phyloP scores from a whole-genome alignment of 192 early-diverging fungal genomes.

The Umbelopsis ramanniana region DNA sequence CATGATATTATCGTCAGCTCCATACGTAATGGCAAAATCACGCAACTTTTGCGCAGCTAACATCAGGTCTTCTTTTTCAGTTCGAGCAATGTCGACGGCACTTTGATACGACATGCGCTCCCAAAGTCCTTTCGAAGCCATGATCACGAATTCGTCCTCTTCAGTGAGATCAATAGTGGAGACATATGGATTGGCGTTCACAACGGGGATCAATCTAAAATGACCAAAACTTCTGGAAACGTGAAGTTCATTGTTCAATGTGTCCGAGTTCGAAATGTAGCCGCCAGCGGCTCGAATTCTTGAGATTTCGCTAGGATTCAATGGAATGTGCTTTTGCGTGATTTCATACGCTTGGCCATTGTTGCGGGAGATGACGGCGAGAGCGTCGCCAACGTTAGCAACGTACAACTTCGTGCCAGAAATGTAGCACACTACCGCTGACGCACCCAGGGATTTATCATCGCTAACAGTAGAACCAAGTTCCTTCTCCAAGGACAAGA shows the following conservation, averaged over 20 bases:
- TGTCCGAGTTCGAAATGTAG: constrained; percentile 73
- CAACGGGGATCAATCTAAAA: constrained; percentile 78
- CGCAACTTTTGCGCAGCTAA: constrained; percentile 80
- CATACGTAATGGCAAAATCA: constrained; percentile 85
- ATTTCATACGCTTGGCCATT: constrained; percentile 70
- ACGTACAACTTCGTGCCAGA: constrained; percentile 78
- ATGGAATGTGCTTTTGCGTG: constrained; percentile 72
- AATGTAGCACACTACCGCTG: constrained; percentile 81
- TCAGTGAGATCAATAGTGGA: constrained; percentile 72
- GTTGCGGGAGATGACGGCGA: constrained; percentile 75
- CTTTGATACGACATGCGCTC: constrained; percentile 79
- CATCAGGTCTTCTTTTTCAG: constrained; percentile 75
- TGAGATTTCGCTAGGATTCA: constrained; percentile 67
- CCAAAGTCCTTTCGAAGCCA: constrained; percentile 78
- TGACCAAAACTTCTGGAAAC: constrained; percentile 87
- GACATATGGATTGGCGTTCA: constrained; percentile 87
- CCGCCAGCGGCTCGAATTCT: constrained; percentile 84
- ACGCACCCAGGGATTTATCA: constrained; percentile 61
- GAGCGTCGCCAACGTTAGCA: constrained; percentile 85
- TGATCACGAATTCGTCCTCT: constrained; percentile 80
- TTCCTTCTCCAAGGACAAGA: constrained; percentile 82
- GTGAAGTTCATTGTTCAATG: constrained; percentile 75
- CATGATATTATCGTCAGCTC: constrained; percentile 76
- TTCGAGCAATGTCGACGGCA: constrained; percentile 84
- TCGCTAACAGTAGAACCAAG: constrained; percentile 52